phyloP scores from a whole-genome alignment of 768 basidiomycete species.

The Ramaria sp. region DNA sequence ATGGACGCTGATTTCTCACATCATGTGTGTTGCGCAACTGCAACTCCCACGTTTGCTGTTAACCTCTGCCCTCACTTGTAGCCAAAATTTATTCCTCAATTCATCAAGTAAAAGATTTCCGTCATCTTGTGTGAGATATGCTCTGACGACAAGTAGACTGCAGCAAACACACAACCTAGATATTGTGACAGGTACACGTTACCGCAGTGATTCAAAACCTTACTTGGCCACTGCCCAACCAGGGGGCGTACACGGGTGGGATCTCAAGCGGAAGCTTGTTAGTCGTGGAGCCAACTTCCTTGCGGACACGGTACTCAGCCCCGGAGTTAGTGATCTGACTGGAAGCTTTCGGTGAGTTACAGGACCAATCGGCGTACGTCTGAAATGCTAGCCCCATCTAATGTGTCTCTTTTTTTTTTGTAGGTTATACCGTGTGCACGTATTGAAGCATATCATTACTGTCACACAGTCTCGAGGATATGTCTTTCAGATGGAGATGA shows the following conservation, averaged over 20 bases:
- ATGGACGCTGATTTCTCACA: conserved; percentile 98
- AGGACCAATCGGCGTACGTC: background rate
- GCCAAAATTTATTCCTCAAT: conserved; percentile 94
- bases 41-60: background rate
- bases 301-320: conserved; percentile 74
- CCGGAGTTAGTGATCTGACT: conserved; percentile 84
- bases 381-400: background rate
- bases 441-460: conserved; percentile 74
- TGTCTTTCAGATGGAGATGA: conserved; percentile 98
- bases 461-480: conserved; percentile 82
- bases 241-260: conserved; percentile 90
- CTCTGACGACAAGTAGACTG: conserved; percentile 34
- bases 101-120: conserved; percentile 51
- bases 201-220: conserved; percentile 54
- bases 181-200: conserved; percentile 89
- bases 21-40: conserved; percentile 47
- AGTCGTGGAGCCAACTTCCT: conserved; percentile 86
- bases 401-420: background rate
- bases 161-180: conserved; percentile 84
- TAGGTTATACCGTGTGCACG: conserved; percentile 69
- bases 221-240: conserved; percentile 47
- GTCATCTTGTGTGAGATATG: background rate
- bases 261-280: conserved; percentile 79
- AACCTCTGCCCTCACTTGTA: conserved; percentile 18
- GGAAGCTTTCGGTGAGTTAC: conserved; percentile 75